phyloP scores from a whole-genome alignment of 495 filamentous ascomycete genomes.

The Aspergillus kassunensis region DNA sequence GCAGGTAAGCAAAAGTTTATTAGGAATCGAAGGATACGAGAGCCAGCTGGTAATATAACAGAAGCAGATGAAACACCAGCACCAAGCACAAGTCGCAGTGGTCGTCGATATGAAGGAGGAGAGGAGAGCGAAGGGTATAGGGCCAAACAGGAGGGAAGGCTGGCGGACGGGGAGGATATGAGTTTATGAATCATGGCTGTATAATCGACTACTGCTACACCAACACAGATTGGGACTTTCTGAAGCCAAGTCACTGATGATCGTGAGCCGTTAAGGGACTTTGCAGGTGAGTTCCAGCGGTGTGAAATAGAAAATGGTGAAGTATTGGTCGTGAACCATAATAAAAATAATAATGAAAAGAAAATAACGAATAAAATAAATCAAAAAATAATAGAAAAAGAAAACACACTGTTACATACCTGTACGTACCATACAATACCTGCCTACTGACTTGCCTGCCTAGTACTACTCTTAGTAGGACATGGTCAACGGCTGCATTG shows the following conservation, averaged over 20 bases:
- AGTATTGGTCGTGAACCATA: conserved; percentile 2
- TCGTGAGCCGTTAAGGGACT: conserved; percentile 4
- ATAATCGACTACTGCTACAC: neutral
- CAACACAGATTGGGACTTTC: neutral
- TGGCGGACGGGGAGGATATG: conserved; percentile 1
- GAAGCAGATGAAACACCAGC: conserved; percentile 3
- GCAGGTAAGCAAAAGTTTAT: conserved; percentile 6
- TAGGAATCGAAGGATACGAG: conserved; percentile 7
- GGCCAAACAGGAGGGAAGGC: conserved; percentile 4
- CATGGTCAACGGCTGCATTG: neutral
- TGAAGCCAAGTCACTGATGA: conserved; percentile 3
- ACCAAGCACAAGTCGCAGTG: neutral
- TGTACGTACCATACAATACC: neutral
- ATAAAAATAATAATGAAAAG: neutral
- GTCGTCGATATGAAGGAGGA: neutral
- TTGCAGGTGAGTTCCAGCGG: conserved; percentile 4
- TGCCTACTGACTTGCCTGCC: too few species aligned
- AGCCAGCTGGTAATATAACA: conserved; percentile 6
- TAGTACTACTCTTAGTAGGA: neutral
- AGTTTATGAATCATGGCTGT: conserved; percentile 2
- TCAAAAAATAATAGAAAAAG: conserved; percentile 3
- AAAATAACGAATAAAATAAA: conserved; percentile 1
- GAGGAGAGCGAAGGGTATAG: neutral
- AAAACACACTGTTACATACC: neutral
- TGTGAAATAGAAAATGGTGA: conserved; percentile 5